phyloP scores from a whole-genome alignment of 352 stramenopile genomes.

The Phytophthora vignae region DNA sequence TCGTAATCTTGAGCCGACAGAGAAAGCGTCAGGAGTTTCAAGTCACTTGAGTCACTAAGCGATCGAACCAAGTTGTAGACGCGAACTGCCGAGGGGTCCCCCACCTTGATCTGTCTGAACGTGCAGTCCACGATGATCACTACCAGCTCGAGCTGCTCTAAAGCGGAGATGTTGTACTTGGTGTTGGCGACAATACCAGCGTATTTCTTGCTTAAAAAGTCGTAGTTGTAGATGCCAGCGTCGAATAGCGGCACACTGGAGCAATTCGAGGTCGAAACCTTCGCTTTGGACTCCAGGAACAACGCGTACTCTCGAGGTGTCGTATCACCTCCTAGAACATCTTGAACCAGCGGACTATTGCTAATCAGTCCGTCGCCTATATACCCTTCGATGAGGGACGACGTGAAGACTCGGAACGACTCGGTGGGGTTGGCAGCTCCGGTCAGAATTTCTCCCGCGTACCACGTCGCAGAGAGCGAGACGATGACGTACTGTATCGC shows the following conservation, averaged over 20 bases:
- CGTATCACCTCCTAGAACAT: slow-evolving; percentile 23
- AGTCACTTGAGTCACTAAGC: neutral
- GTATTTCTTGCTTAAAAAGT: slow-evolving; percentile 38
- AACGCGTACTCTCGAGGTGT: slow-evolving; percentile 27
- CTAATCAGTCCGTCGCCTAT: slow-evolving; percentile 29
- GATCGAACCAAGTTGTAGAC: slow-evolving; percentile 38
- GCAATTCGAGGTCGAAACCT: slow-evolving; percentile 2
- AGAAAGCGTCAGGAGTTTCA: too few species aligned
- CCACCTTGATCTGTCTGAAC: slow-evolving; percentile 12
- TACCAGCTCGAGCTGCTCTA: slow-evolving; percentile 39
- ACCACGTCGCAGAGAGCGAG: slow-evolving; percentile 22
- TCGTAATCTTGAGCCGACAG: too few species aligned
- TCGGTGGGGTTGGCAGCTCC: slow-evolving; percentile 15
- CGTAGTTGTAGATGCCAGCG: slow-evolving; percentile 32
- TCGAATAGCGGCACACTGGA: slow-evolving; percentile 1
- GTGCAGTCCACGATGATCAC: slow-evolving; percentile 46
- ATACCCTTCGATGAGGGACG: slow-evolving; percentile 28
- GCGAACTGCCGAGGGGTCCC: neutral
- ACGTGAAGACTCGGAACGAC: neutral
- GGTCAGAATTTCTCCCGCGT: slow-evolving; percentile 13
- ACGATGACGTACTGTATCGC: slow-evolving; percentile 35
- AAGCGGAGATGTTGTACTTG: slow-evolving; percentile 41
- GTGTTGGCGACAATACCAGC: slow-evolving; percentile 17
- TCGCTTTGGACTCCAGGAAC: slow-evolving; percentile 31
- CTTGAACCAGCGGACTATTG: slow-evolving; percentile 30